These are phyloP conservation scores for Fomitopsis pulvina DNA, from an alignment of 768 basidiomycete genomes.

Conservation along the genomic window DNA sequence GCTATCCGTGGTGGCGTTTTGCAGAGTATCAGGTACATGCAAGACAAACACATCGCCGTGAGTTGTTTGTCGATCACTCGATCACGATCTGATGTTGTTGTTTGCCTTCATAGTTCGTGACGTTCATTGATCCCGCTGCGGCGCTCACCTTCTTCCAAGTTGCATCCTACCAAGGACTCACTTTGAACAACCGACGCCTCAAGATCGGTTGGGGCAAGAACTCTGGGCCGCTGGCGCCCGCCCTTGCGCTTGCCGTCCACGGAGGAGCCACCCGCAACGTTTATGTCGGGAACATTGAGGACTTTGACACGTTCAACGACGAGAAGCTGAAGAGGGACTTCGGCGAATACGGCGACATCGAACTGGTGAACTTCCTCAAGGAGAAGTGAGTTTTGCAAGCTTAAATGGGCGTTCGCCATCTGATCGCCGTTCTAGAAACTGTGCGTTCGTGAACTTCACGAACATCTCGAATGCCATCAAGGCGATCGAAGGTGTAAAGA, in stretches of 20 bases:
- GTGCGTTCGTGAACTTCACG: constrained; percentile 94
- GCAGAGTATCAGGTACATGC: constrained; percentile 92
- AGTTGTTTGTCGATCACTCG: constrained; percentile 27
- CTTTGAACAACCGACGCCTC: constrained; percentile 86
- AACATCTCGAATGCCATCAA: constrained; percentile 95
- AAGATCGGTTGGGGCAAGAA: constrained; percentile 99
- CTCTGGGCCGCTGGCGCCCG: constrained; percentile 78
- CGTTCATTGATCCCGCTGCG: constrained; percentile 90
- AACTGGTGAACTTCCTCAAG: constrained; percentile 91
- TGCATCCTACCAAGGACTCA: constrained; percentile 83
- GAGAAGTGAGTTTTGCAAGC: constrained; percentile 78
- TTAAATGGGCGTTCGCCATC: too few relatives aligned
- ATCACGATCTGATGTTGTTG: not conserved
- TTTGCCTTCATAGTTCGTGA: constrained; percentile 64
- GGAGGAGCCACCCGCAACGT: constrained; percentile 94
- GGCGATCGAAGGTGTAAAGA: constrained; percentile 95
- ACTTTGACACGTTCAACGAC: constrained; percentile 88
- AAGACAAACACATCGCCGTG: constrained; percentile 95
- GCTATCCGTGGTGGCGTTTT: constrained; percentile 94
- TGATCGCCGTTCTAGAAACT: constrained; percentile 52
- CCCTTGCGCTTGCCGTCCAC: constrained; percentile 83
- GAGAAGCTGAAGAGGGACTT: constrained; percentile 91
- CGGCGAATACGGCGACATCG: constrained; percentile 93
- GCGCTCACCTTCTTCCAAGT: constrained; percentile 94
- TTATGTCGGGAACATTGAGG: constrained; percentile 92